phyloP scores from a whole-genome alignment of 495 filamentous ascomycete species.

The Tuber aestivum region DNA sequence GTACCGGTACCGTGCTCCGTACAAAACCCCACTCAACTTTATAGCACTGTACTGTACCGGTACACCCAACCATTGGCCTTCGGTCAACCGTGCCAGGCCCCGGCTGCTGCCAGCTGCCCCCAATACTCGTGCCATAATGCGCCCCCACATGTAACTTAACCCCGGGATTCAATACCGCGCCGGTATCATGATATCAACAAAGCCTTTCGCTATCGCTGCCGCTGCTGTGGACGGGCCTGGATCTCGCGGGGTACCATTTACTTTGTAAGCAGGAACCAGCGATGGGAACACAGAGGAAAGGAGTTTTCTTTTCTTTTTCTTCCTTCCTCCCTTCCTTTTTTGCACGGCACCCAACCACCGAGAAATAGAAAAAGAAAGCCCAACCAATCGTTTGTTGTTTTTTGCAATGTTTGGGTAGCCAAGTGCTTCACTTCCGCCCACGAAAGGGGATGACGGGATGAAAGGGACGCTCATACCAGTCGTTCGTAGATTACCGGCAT shows the following conservation, averaged over 20 bases:
- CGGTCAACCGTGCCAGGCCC: not conserved
- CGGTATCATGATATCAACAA: not conserved
- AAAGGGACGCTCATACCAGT: not conserved
- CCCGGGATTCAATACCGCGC: not conserved
- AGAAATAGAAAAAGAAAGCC: not conserved
- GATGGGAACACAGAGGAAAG: not conserved
- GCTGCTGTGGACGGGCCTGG: not conserved
- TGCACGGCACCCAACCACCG: not conserved
- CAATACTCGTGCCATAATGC: not conserved
- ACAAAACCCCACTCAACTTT: too few relatives aligned
- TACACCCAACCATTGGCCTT: not conserved
- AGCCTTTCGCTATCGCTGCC: not conserved
- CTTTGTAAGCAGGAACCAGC: not conserved
- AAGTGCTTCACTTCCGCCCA: not conserved
- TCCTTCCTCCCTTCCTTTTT: not conserved
- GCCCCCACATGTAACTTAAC: not conserved
- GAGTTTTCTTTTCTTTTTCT: too few relatives aligned
- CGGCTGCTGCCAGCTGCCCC: not conserved
- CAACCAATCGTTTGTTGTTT: not conserved
- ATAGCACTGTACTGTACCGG: too few relatives aligned
- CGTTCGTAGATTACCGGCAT: not conserved
- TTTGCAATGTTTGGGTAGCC: not conserved
- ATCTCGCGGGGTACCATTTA: not conserved
- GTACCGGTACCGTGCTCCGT: too few relatives aligned
- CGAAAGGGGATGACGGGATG: not conserved